Evolutionary conservation across 257 asterid species (phyloP).

Genomic region (Gentiana straminea): DNA sequence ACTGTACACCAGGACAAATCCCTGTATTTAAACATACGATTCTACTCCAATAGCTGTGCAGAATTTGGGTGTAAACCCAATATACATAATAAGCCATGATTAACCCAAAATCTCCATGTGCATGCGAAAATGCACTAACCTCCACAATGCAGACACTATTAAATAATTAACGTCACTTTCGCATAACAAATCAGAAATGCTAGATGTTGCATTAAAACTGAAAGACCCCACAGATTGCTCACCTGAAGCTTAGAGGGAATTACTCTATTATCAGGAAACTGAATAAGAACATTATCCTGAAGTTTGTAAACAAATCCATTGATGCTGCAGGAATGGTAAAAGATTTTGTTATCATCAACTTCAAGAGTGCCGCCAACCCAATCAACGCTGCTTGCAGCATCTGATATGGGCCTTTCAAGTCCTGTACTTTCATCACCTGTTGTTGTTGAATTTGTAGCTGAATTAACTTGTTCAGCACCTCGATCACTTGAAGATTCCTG

Average conservation of each 20-base stretch:
- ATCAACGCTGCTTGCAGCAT: constrained; percentile 33
- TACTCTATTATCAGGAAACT: constrained; percentile 36
- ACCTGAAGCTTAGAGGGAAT: constrained; percentile 85
- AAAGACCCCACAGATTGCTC: constrained; percentile 19
- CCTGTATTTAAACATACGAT: too few species aligned
- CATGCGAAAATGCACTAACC: too few species aligned
- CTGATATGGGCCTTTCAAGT: constrained; percentile 26
- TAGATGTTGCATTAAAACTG: background rate
- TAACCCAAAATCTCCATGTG: too few species aligned
- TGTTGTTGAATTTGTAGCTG: constrained; percentile 28
- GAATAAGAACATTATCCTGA: constrained; percentile 57
- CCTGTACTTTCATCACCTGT: constrained; percentile 21
- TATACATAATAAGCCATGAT: too few species aligned
- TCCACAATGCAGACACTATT: too few species aligned
- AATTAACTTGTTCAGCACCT: constrained; percentile 25
- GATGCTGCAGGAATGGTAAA: constrained; percentile 58
- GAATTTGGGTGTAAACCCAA: too few species aligned
- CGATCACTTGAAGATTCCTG: constrained; percentile 14
- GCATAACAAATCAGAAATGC: too few species aligned
- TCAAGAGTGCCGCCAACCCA: constrained; percentile 60
- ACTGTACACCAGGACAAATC: too few species aligned
- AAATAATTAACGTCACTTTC: too few species aligned
- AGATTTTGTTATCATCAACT: constrained; percentile 47
- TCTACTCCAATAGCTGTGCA: too few species aligned
- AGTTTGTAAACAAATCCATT: constrained; percentile 47